These are phyloP conservation scores for Tremella yokohamensis DNA, from an alignment of 768 basidiomycete species.

Conservation along the genomic window DNA sequence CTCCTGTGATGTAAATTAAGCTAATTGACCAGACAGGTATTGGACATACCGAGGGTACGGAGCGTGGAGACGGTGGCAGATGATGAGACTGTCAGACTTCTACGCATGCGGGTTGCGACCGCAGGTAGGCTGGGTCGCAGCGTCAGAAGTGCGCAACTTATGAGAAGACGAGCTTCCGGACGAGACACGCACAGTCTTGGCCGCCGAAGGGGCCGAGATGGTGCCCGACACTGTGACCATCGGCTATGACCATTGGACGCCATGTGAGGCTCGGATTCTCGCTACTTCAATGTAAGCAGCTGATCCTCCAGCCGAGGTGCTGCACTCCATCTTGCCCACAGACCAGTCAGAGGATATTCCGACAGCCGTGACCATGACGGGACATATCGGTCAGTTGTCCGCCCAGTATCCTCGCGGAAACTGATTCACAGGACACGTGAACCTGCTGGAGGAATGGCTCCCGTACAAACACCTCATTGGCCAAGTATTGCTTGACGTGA, in stretches of 20 bases:
- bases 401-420: background rate
- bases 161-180: conserved; percentile 67
- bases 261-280: conserved; percentile 57
- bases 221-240: conserved; percentile 63
- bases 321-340: conserved; percentile 76
- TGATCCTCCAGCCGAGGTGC: conserved; percentile 58
- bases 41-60: conserved; percentile 30
- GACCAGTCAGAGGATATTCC: conserved; percentile 74
- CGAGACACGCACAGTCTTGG: conserved; percentile 60
- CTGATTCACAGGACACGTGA: conserved; percentile 71
- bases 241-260: conserved; percentile 82
- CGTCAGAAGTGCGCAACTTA: conserved; percentile 19
- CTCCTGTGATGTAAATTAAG: background rate
- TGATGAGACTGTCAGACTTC: conserved; percentile 57
- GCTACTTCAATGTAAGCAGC: background rate
- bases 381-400: conserved; percentile 72
- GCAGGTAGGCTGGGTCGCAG: conserved; percentile 57
- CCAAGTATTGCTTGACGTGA: conserved; percentile 82
- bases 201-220: conserved; percentile 60
- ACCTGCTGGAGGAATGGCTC: conserved; percentile 82
- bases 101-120: conserved; percentile 63
- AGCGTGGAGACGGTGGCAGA: conserved; percentile 21
- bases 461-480: conserved; percentile 90
- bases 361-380: conserved; percentile 77
- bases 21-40: conserved; percentile 17